Base-by-base conservation (phyloP, 163 green algal species). In the Chlamydomonas reinhardtii region DNA sequence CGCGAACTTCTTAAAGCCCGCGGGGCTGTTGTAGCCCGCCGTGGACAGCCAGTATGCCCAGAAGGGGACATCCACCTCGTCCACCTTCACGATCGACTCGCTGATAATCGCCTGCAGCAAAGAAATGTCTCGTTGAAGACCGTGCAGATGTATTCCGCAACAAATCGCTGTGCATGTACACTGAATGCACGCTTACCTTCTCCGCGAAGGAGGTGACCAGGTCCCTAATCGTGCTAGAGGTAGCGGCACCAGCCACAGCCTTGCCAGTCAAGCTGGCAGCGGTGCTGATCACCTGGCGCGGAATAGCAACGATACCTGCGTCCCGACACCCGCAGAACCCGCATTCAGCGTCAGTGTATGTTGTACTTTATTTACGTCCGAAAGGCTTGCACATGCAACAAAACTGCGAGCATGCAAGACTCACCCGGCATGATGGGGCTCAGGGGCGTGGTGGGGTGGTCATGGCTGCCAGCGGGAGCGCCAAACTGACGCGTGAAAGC, bases 1-100 rank as follows among this genome's bases (percentile, higher is more conserved):
- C 22, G 89, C 89, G 62, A 92, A 84, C 56, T 87, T 87, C 86
- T 92, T 92, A 83, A 87, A 92, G 35, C 89, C 89, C 24, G 81
- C 81, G 4, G 83, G 84, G 75, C 25, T 86, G 77, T n/a, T 84
- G 82, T 92, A 92, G 56, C 89, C 89, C n/a, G 56, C 82, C 20
- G 80, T 64, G 82, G 54, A 74, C 2, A 92, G 83, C 89, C 89
- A 92, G 73, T 91, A 91, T 16, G 85, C 77, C 89, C 89, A 92
- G 82, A 88, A 92, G 8, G 85, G 70, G 8, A 90, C 69, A 37
- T 92, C 89, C 56, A 90, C 64, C 59, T 92, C 89, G 9, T 88
- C 84, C 20, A 92, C 69, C 82, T 92, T 92, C 4, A 84, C 82
- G 56, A 91, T 66, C 43, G 70, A 35, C 89, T 92, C 89, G 65